phyloP scores from a whole-genome alignment of 1,284 basidiomycete genomes.

The Malassezia psittaci region DNA sequence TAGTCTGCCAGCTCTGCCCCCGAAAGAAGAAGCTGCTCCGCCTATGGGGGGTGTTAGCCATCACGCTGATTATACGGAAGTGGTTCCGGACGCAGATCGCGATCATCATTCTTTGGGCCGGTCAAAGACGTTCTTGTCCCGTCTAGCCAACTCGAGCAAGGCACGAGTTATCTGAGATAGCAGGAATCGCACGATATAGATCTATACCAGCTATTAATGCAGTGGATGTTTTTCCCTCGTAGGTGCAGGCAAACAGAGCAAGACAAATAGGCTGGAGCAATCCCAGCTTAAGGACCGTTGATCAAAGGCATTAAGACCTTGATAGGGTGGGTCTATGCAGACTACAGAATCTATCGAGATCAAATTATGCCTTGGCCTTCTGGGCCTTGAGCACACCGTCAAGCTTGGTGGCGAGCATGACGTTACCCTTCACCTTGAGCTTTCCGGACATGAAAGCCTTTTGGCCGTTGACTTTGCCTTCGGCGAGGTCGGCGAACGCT shows the following conservation, averaged over 20 bases:
- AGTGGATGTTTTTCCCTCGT: too few species aligned
- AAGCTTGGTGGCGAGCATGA: conserved; percentile 41
- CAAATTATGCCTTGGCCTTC: conserved; percentile 26
- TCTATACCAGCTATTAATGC: neutral
- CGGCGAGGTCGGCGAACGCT: conserved; percentile 44
- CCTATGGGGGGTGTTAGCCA: neutral
- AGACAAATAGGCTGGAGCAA: too few species aligned
- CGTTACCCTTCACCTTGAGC: conserved; percentile 38
- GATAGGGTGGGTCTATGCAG: too few species aligned
- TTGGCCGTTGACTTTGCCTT: conserved; percentile 48
- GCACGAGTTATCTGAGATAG: neutral
- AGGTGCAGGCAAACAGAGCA: too few species aligned
- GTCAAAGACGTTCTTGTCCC: conserved; percentile 1
- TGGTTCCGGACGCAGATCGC: neutral
- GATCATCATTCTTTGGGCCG: neutral
- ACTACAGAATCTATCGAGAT: too few species aligned
- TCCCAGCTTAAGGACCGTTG: too few species aligned
- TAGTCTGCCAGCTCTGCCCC: neutral
- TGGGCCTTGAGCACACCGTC: conserved; percentile 34
- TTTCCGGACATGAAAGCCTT: conserved; percentile 46
- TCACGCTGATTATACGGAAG: neutral
- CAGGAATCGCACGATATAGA: neutral
- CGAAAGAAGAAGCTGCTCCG: neutral
- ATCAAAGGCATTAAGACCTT: too few species aligned
- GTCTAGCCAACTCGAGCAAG: neutral